Conservation (phyloP, 345 rosid genomes). For the Litchi chinensis region DNA sequence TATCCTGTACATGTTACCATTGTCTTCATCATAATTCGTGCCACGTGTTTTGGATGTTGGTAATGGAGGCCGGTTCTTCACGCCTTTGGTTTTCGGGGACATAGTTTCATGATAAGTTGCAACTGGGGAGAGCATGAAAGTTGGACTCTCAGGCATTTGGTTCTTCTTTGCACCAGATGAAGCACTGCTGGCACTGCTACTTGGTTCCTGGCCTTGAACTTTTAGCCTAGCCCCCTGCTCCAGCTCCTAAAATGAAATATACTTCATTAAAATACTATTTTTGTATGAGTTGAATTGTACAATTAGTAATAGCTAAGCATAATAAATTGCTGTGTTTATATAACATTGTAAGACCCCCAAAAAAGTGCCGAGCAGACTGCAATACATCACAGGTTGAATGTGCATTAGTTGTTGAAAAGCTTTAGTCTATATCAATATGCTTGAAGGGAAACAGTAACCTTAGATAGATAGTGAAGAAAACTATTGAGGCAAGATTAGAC, state of each 20-base stretch:
- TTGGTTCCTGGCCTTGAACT: conserved; percentile 29
- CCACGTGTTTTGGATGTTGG: conserved; percentile 31
- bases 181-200: conserved; percentile 39
- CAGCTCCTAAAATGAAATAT: conserved; percentile 33
- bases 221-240: conserved; percentile 17
- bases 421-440: too few relatives aligned
- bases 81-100: conserved; percentile 25
- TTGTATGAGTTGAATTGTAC: not conserved
- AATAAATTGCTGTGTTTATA: not conserved
- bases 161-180: conserved; percentile 36
- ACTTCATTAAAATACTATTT: not conserved
- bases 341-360: not conserved
- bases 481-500: not conserved
- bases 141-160: conserved; percentile 18
- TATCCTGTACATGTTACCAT: conserved; percentile 33
- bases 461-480: not conserved
- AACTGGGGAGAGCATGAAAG: conserved; percentile 24
- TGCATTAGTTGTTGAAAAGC: not conserved
- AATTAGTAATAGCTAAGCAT: not conserved
- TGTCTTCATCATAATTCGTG: conserved; percentile 21
- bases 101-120: conserved; percentile 23
- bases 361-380: not conserved
- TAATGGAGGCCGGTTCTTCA: conserved; percentile 42
- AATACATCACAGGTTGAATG: not conserved
- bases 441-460: conserved; percentile 3